phyloP scores from a whole-genome alignment of 257 asterid genomes.

The Solanum pimpinellifolium region DNA sequence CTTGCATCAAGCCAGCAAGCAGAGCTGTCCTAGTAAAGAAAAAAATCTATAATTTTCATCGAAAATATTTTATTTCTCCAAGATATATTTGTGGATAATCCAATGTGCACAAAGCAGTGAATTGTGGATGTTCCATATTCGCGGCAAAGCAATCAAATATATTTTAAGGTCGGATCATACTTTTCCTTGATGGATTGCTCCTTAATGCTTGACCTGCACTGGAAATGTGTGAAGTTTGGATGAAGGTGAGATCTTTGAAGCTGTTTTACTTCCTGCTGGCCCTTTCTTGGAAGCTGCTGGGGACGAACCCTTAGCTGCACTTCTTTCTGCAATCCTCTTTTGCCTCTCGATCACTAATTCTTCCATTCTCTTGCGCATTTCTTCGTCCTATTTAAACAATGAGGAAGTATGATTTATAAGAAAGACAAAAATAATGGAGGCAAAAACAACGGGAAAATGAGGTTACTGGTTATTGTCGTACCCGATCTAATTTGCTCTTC shows the following conservation, averaged over 20 bases:
- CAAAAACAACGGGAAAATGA: background rate
- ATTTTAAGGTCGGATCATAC: background rate
- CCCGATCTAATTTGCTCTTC: conserved; percentile 67
- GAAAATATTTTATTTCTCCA: background rate
- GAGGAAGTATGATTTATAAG: background rate
- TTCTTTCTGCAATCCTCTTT: conserved; percentile 72
- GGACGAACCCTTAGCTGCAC: conserved; percentile 31
- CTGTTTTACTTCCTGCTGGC: conserved; percentile 39
- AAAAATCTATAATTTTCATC: background rate
- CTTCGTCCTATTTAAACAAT: conserved; percentile 50
- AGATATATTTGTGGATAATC: background rate
- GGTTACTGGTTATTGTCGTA: conserved; percentile 4
- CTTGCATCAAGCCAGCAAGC: background rate
- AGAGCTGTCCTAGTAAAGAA: background rate
- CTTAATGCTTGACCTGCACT: background rate
- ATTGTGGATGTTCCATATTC: background rate
- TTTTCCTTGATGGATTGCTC: background rate
- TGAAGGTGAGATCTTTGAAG: conserved; percentile 19
- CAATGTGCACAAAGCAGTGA: background rate
- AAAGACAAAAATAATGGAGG: background rate
- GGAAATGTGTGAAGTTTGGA: background rate
- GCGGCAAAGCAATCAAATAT: background rate
- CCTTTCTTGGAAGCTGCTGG: conserved; percentile 26
- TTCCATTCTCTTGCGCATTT: conserved; percentile 60
- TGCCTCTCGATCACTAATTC: conserved; percentile 48